Base-by-base conservation (phyloP, 257 asterid genomes). In the Apocynum venetum region DNA sequence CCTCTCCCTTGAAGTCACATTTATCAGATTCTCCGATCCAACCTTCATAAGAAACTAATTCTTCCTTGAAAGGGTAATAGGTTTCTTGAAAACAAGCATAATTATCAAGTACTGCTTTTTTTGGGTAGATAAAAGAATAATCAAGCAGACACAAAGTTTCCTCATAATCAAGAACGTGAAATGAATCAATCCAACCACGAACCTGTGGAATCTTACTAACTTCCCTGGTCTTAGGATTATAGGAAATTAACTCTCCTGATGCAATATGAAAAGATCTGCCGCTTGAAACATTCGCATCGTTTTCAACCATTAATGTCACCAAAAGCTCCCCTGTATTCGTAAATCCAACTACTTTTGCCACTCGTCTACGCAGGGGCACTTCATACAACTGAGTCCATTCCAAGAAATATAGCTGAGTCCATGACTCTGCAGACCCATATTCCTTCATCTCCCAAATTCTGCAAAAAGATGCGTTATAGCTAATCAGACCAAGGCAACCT, bases 271-370 rank as follows among this genome's bases (percentile, higher is more conserved):
- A 57, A 25, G 35, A 8, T 46, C 13, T 6, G 7, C 1, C n/a
- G 4, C 19, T 4, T 19, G 6, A 53, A 17, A 14, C 61, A 55
- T 55, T 55, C 61, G 20, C 31, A 6, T 20, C 35, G 7, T 57
- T 4, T 8, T 57, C 36, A 25, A 19, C 12, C 35, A 57, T 7
- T n/a, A 7, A 0, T 57, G 64, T 57, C 64, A 20, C 13, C 64
- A 57, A 6, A 20, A 57, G 64, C 35, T 57, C 64, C 6, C 36
- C 64, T 1, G 35, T 57, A 19, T 57, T 20, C 11, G 36, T 57
- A 25, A 57, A 57, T 57, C 64, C 64, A 57, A 57, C 64, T 36
- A 57, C 64, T 57, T 57, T 57, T 25, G 64, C 64, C 64, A 57
- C 5, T 19, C 64, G 36, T n/a, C 3, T 20, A 25, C 5, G 0